phyloP scores from a whole-genome alignment of 1,284 basidiomycete species.

The Leccinum fallax region DNA sequence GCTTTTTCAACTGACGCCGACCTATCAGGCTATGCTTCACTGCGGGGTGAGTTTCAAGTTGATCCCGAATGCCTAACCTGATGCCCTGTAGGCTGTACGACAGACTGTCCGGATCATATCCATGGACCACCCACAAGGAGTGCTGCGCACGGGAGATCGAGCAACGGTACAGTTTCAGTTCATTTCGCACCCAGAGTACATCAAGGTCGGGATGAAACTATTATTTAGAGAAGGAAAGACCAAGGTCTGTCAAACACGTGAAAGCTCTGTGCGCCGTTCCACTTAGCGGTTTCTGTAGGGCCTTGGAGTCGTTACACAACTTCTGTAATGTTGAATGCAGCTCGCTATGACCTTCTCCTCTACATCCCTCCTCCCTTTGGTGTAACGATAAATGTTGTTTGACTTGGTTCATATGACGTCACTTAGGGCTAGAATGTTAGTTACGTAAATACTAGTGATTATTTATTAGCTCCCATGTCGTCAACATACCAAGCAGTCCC shows the following conservation, averaged over 20 bases:
- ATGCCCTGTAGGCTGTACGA: slow-evolving; percentile 62
- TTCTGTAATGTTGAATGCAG: slow-evolving; percentile 30
- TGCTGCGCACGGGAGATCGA: slow-evolving; percentile 88
- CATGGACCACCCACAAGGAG: slow-evolving; percentile 85
- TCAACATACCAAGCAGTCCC: slow-evolving; percentile 25
- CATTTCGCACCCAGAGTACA: slow-evolving; percentile 85
- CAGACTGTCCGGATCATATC: slow-evolving; percentile 91
- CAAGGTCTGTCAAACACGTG: slow-evolving; percentile 54
- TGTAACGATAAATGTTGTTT: background rate
- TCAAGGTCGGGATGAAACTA: slow-evolving; percentile 91
- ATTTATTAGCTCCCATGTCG: slow-evolving; percentile 24
- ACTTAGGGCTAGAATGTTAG: slow-evolving; percentile 21
- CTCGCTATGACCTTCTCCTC: background rate
- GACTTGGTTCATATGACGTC: slow-evolving; percentile 22
- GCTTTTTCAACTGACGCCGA: slow-evolving; percentile 7
- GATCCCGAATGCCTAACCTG: background rate
- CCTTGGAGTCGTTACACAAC: slow-evolving; percentile 45
- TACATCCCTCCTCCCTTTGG: no score
- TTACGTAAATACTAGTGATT: background rate
- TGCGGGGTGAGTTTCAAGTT: slow-evolving; percentile 60
- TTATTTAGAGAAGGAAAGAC: slow-evolving; percentile 93
- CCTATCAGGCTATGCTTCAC: slow-evolving; percentile 75
- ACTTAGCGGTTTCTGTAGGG: slow-evolving; percentile 33
- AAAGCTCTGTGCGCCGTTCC: background rate
- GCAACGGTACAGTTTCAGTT: slow-evolving; percentile 91